Base-by-base conservation (phyloP, 2,329 filamentous ascomycete species). In the Colletotrichum sojae region DNA sequence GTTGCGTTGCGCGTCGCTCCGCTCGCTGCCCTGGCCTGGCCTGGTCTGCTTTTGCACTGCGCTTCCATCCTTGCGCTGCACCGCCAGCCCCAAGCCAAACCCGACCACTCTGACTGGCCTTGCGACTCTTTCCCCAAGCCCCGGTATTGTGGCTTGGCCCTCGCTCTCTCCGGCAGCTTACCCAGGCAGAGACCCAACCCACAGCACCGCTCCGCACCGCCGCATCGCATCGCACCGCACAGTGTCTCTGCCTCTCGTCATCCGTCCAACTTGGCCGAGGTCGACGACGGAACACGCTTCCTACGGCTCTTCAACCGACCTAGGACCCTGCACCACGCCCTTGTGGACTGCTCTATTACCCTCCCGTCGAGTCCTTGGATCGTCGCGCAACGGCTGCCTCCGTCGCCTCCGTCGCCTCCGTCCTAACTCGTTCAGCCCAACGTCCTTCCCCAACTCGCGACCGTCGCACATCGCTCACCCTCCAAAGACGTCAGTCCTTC, bases 141-240 rank as follows among this genome's bases (percentile, higher is more conserved):
- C 70, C 63, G 40, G 40, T 66, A 63, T 65, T 70, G 67, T 70
- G 67, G 67, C 67, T 70, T 70, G 59, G 49, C 51, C 45, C 45
- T 66, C 67, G 66, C 66, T 69, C 62, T 69, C 66, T 40, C 55
- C 61, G 55, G 20, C 62, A 58, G 48, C 58, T 53, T 53, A 62
- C 48, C 45, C 57, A 60, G 46, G 45, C 45, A 46, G 45, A 46
- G 45, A 51, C 48, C 20, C 48, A 16, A 54, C 51, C 31, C 51
- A 63, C 60, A 40, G 36, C 31, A 43, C 36, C 31, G 58, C 51
- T 9, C 31, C 31, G 31, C 31, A 25, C 22, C 31, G 10, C 27
- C 27, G 27, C 31, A n/a, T n/a, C 31, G 31, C 31, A 36, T 46
- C 58, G 43, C 40, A 48, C 46, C 46, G 57, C 57, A 60, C 57